Conservation (phyloP, 345 rosid species). For the Eucalyptus marginata region DNA sequence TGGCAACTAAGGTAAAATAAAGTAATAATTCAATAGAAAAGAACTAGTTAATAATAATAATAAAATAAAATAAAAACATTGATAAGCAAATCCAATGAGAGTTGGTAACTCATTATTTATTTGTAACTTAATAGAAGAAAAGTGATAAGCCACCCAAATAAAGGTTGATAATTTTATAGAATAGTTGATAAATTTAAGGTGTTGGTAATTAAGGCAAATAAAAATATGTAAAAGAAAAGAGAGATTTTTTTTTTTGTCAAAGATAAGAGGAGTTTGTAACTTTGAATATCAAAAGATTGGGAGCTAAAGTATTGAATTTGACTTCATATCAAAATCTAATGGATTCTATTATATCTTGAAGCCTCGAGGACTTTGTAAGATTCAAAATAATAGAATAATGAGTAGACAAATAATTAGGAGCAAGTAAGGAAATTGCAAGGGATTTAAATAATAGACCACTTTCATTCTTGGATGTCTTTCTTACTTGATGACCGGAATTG, state of each 20-base stretch:
- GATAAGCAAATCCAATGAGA: background rate
- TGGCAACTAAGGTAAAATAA: background rate
- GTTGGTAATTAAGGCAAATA: background rate
- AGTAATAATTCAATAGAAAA: background rate
- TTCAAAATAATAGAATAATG: background rate
- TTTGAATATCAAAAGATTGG: background rate
- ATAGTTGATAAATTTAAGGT: background rate
- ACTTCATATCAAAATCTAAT: background rate
- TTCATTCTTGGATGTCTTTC: background rate
- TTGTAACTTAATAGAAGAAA: background rate
- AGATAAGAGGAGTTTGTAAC: background rate
- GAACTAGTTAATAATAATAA: background rate
- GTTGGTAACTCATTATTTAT: background rate
- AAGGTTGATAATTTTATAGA: background rate
- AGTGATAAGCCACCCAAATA: background rate
- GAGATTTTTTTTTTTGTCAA: background rate
- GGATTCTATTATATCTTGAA: background rate
- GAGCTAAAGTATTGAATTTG: background rate
- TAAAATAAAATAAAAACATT: background rate
- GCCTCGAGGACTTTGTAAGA: background rate
- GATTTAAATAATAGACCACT: background rate
- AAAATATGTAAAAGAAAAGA: accelerated
- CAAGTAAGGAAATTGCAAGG: background rate
- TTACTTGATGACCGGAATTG: background rate
- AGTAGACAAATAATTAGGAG: background rate